A percentile compares a stretch with the other conserved stretches of the same genome.
These are phyloP conservation scores for Solanum pinnatisectum DNA, from an alignment of 257 asterid genomes.

Conservation along the genomic window DNA sequence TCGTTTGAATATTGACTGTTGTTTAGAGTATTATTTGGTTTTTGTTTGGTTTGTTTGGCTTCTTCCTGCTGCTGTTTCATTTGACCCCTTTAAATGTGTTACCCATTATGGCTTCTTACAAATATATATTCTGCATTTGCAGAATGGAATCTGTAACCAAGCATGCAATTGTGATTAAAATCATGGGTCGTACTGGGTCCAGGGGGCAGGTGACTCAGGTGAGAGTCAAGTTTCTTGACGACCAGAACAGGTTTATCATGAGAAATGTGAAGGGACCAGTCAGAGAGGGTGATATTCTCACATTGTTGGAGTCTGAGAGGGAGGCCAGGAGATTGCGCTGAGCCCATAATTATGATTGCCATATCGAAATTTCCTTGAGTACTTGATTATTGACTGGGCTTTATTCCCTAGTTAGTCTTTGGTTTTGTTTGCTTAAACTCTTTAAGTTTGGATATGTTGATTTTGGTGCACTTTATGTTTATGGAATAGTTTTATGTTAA, in stretches of 20 bases:
- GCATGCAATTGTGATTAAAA: slow-evolving; percentile 22
- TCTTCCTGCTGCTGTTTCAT: neutral
- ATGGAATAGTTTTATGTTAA: neutral
- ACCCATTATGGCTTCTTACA: neutral
- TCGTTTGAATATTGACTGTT: neutral
- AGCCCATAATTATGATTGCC: neutral
- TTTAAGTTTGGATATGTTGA: neutral
- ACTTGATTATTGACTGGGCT: neutral
- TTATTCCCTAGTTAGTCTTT: neutral
- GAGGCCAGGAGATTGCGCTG: slow-evolving; percentile 32
- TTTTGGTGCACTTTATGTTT: neutral
- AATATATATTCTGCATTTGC: neutral
- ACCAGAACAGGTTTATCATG: slow-evolving; percentile 24
- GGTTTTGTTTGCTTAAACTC: neutral
- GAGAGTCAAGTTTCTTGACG: slow-evolving; percentile 27
- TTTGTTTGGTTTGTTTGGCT: neutral
- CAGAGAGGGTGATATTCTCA: slow-evolving; percentile 28
- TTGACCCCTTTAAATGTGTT: neutral
- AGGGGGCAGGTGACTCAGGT: slow-evolving; percentile 31
- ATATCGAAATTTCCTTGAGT: neutral
- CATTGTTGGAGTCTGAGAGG: slow-evolving; percentile 29
- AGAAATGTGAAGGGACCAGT: slow-evolving; percentile 36
- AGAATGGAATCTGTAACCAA: slow-evolving; percentile 27
- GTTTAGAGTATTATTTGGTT: neutral
- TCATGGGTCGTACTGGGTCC: slow-evolving; percentile 31